A percentile compares a stretch with the other conserved stretches of the same genome.
Evolutionary conservation across 1,139 yeast genomes (phyloP).

Genomic region (Candida smagusa): DNA sequence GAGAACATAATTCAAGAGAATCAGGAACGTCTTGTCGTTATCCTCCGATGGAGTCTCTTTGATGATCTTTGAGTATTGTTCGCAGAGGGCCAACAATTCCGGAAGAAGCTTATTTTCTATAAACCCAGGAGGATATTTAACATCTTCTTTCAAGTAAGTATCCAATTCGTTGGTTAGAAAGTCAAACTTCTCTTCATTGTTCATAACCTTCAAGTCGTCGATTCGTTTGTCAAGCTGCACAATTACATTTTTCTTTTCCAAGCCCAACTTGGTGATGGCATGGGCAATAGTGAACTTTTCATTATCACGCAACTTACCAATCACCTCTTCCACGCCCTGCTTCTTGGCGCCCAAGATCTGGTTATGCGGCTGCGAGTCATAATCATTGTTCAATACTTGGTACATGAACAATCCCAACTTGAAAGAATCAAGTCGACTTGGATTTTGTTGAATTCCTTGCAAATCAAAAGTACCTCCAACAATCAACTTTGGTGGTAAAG

Average conservation of each 20-base stretch:
- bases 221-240: slow-evolving; percentile 48
- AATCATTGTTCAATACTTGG: slow-evolving; percentile 29
- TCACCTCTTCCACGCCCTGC: slow-evolving; percentile 9
- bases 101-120: slow-evolving; percentile 67
- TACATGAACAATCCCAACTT: slow-evolving; percentile 57
- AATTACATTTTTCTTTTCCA: slow-evolving; percentile 31
- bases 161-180: slow-evolving; percentile 48
- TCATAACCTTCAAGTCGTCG: slow-evolving; percentile 50
- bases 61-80: slow-evolving; percentile 22
- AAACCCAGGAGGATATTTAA: slow-evolving; percentile 54
- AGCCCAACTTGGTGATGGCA: slow-evolving; percentile 28
- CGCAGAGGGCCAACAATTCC: slow-evolving; percentile 46
- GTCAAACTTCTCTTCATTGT: slow-evolving; percentile 48
- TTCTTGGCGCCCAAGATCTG: slow-evolving; percentile 6
- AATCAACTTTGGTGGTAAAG: slow-evolving; percentile 40
- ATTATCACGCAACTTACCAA: slow-evolving; percentile 9
- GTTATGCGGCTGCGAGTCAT: slow-evolving; percentile 7
- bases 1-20: slow-evolving; percentile 45
- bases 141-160: slow-evolving; percentile 18
- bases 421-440: slow-evolving; percentile 59
- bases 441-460: slow-evolving; percentile 36
- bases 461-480: slow-evolving; percentile 14
- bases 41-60: slow-evolving; percentile 28
- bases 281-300: slow-evolving; percentile 8
- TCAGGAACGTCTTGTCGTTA: slow-evolving; percentile 38